Conservation (phyloP, 2,329 filamentous ascomycete species). For the Aureobasidium sp. region DNA sequence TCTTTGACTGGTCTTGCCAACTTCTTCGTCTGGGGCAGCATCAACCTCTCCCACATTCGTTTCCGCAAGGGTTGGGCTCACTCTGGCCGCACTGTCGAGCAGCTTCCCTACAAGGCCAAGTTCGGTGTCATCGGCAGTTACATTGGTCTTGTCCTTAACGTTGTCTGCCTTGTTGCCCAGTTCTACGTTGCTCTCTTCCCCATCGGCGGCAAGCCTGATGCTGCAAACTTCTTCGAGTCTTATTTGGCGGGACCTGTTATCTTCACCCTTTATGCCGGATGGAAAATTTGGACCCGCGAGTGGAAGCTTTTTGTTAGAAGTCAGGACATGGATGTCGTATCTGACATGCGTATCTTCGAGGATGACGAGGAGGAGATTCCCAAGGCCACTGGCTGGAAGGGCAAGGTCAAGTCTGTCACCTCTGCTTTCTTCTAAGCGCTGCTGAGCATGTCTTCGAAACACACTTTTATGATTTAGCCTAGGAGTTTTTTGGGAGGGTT, state of each 20-base stretch:
- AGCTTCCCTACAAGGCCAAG: slow-evolving; percentile 52
- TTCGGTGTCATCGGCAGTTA: slow-evolving; percentile 54
- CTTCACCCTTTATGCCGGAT: slow-evolving; percentile 16
- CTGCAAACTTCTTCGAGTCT: slow-evolving; percentile 17
- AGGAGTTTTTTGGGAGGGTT: neutral
- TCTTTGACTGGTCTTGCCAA: slow-evolving; percentile 61
- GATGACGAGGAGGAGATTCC: neutral
- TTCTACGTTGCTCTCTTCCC: slow-evolving; percentile 17
- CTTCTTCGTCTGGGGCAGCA: slow-evolving; percentile 71
- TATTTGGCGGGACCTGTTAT: slow-evolving; percentile 19
- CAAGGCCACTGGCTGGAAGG: neutral
- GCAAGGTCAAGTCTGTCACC: neutral
- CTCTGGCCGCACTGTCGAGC: slow-evolving; percentile 54
- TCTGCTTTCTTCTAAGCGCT: slow-evolving; percentile 6
- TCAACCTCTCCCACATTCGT: slow-evolving; percentile 79
- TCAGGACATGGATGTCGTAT: slow-evolving; percentile 18
- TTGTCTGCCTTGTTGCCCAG: slow-evolving; percentile 44
- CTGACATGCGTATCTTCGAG: slow-evolving; percentile 13
- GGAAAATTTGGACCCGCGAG: slow-evolving; percentile 16
- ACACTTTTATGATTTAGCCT: neutral
- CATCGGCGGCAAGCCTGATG: slow-evolving; percentile 11
- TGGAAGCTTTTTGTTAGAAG: slow-evolving; percentile 14
- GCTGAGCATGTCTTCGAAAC: neutral
- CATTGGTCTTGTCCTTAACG: slow-evolving; percentile 47
- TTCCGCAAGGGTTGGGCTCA: slow-evolving; percentile 67